A percentile compares a stretch with the other conserved stretches of the same genome.
These are phyloP conservation scores for Artomyces pyxidatus DNA, from an alignment of 768 basidiomycete species.

Conservation along the genomic window DNA sequence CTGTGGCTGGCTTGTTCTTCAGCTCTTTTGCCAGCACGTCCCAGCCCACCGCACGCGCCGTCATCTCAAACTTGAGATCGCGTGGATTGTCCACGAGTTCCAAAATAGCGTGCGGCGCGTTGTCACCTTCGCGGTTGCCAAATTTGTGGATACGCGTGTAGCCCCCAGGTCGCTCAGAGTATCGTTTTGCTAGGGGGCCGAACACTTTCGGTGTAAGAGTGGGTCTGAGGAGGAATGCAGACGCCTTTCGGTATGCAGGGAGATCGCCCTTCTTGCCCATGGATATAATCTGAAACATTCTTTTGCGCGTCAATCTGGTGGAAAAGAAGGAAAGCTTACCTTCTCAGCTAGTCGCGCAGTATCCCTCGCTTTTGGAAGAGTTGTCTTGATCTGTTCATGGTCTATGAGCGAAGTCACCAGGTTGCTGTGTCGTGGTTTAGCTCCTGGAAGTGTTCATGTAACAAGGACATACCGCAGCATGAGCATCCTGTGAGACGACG, in stretches of 20 bases:
- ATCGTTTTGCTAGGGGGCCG: conserved; percentile 69
- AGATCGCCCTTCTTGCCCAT: conserved; percentile 80
- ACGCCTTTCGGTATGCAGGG: conserved; percentile 61
- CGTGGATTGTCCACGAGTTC: conserved; percentile 92
- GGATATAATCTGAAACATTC: conserved; percentile 65
- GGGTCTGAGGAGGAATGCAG: conserved; percentile 71
- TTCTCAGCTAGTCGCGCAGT: conserved; percentile 89
- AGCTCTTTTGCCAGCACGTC: conserved; percentile 62
- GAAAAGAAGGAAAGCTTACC: conserved; percentile 32
- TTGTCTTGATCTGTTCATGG: conserved; percentile 94
- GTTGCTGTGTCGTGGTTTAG: conserved; percentile 45
- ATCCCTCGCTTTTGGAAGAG: conserved; percentile 90
- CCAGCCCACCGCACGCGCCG: conserved; percentile 80
- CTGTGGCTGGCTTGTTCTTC: conserved; percentile 32
- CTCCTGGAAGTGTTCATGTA: not conserved
- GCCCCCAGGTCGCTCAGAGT: conserved; percentile 76
- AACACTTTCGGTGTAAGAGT: conserved; percentile 77
- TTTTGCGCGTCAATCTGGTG: not conserved
- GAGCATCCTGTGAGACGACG: conserved; percentile 84
- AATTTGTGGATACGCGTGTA: conserved; percentile 93
- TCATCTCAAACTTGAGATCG: conserved; percentile 84
- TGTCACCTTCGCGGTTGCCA: conserved; percentile 86
- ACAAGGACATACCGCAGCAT: conserved; percentile 68
- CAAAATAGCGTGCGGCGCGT: conserved; percentile 85
- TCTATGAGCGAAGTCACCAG: conserved; percentile 90